A percentile compares a stretch with the other conserved stretches of the same genome.
phyloP scores from a whole-genome alignment of 2,329 filamentous ascomycete genomes.

The Cladosporium sp. region DNA sequence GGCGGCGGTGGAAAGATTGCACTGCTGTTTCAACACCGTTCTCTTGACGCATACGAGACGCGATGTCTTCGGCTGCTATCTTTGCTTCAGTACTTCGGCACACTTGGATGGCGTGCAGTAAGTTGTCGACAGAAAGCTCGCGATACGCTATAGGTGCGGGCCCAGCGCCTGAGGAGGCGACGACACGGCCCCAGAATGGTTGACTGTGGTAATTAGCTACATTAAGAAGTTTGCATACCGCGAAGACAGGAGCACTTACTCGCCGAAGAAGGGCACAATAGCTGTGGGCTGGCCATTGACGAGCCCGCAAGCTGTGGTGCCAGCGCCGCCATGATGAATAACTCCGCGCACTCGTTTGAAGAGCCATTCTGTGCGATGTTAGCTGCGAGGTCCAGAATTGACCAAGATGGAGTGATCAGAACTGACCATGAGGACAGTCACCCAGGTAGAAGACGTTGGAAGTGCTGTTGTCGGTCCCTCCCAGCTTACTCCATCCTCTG shows the following conservation, averaged over 20 bases:
- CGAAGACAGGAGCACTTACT: constrained; percentile 22
- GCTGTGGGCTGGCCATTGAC: constrained; percentile 48
- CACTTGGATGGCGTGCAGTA: constrained; percentile 43
- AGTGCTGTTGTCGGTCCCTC: constrained; percentile 3
- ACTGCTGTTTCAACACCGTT: constrained; percentile 68
- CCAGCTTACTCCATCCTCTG: constrained; percentile 47
- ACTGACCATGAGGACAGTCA: constrained; percentile 38
- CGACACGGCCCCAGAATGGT: constrained; percentile 53
- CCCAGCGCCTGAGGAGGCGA: constrained; percentile 47
- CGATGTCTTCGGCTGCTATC: constrained; percentile 55
- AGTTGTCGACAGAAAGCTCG: constrained; percentile 38
- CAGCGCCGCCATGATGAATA: constrained; percentile 55
- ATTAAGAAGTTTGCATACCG: neutral
- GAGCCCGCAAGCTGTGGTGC: constrained; percentile 53
- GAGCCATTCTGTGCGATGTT: constrained; percentile 56
- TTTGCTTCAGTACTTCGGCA: constrained; percentile 56
- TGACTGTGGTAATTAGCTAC: constrained; percentile 27
- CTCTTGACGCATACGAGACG: constrained; percentile 59
- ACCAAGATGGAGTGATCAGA: constrained; percentile 36
- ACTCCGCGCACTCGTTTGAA: constrained; percentile 51
- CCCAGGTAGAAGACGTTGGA: neutral
- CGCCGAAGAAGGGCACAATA: constrained; percentile 56
- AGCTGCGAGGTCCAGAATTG: constrained; percentile 55
- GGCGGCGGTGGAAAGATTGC: constrained; percentile 49
- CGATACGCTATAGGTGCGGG: constrained; percentile 46